These are phyloP conservation scores for Yamadazyma diospyri DNA, from an alignment of 1,139 yeast genomes.

Conservation along the genomic window DNA sequence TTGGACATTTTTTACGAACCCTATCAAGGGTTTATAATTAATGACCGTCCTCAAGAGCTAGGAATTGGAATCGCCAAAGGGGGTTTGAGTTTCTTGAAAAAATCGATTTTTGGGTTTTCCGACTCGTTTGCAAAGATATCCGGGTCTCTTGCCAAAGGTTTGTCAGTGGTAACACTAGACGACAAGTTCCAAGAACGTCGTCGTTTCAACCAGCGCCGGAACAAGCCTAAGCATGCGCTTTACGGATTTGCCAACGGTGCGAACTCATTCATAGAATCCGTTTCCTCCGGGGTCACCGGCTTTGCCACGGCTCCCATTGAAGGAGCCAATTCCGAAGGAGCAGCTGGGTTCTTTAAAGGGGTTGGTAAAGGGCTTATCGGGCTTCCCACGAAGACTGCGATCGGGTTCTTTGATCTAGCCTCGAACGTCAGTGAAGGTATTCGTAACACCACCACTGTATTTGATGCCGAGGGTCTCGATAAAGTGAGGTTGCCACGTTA, in stretches of 20 bases:
- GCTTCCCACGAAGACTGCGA: constrained; percentile 93
- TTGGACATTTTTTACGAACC: constrained; percentile 97
- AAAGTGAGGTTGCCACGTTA: constrained; percentile 81
- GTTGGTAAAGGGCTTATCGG: constrained; percentile 94
- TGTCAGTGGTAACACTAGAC: constrained; percentile 89
- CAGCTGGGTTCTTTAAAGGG: constrained; percentile 90
- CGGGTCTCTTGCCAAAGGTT: constrained; percentile 91
- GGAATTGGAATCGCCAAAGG: constrained; percentile 97
- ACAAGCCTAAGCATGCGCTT: constrained; percentile 83
- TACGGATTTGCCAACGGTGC: constrained; percentile 88
- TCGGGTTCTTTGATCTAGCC: constrained; percentile 91
- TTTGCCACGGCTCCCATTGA: constrained; percentile 87
- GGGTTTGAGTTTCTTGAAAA: constrained; percentile 87
- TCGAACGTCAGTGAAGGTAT: constrained; percentile 93
- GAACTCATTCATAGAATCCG: constrained; percentile 79
- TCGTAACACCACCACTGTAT: constrained; percentile 85
- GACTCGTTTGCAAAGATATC: constrained; percentile 92
- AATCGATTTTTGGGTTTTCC: constrained; percentile 91
- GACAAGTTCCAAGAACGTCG: constrained; percentile 79
- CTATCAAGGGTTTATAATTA: constrained; percentile 89
- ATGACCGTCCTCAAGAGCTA: constrained; percentile 91
- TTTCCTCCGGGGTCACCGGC: constrained; percentile 87
- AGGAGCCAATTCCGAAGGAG: constrained; percentile 83
- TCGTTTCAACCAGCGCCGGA: constrained; percentile 67
- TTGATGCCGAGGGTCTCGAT: constrained; percentile 76